Percentiles rank a stretch among this genome's conserved stretches.
These are phyloP conservation scores for Staphylotrichum tortipilum DNA, from an alignment of 495 filamentous ascomycete species.

Conservation along the genomic window DNA sequence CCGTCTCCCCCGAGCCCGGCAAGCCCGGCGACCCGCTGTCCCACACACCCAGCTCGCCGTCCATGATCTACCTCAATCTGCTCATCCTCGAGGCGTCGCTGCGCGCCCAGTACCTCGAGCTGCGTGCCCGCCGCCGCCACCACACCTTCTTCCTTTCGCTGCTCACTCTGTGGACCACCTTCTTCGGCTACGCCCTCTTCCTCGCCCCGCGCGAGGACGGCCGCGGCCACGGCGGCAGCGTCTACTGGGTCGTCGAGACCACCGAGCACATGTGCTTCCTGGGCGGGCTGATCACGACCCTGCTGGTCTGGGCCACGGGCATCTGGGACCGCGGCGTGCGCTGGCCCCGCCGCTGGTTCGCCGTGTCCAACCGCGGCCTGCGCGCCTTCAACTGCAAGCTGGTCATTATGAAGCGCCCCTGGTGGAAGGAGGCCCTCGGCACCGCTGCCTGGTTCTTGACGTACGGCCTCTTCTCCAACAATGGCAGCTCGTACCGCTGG, in stretches of 20 bases:
- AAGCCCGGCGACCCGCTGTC: conserved; percentile 63
- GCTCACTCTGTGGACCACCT: conserved; percentile 66
- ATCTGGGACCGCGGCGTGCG: conserved; percentile 91
- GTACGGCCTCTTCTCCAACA: conserved; percentile 58
- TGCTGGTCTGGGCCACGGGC: conserved; percentile 86
- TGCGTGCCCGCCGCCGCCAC: conserved; percentile 80
- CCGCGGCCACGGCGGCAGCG: conserved; percentile 76
- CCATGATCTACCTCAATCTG: conserved; percentile 98
- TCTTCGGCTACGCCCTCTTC: conserved; percentile 82
- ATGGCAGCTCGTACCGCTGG: conserved; percentile 56
- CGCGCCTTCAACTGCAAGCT: conserved; percentile 92
- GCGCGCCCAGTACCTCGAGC: conserved; percentile 81
- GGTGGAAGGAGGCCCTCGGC: conserved; percentile 67
- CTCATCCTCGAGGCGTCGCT: conserved; percentile 93
- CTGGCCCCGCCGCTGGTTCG: conserved; percentile 89
- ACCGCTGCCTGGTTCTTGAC: conserved; percentile 69
- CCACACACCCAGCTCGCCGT: conserved; percentile 73
- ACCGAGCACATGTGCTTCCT: conserved; percentile 80
- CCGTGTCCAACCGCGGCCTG: conserved; percentile 78
- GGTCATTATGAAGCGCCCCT: conserved; percentile 74
- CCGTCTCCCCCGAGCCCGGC: conserved; percentile 28
- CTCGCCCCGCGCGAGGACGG: conserved; percentile 86
- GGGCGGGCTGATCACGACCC: conserved; percentile 71
- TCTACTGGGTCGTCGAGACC: conserved; percentile 92
- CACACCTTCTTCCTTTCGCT: conserved; percentile 90